Base-by-base conservation (phyloP, 2,329 filamentous ascomycete genomes). In the Microcyclospora tardicrescens region DNA sequence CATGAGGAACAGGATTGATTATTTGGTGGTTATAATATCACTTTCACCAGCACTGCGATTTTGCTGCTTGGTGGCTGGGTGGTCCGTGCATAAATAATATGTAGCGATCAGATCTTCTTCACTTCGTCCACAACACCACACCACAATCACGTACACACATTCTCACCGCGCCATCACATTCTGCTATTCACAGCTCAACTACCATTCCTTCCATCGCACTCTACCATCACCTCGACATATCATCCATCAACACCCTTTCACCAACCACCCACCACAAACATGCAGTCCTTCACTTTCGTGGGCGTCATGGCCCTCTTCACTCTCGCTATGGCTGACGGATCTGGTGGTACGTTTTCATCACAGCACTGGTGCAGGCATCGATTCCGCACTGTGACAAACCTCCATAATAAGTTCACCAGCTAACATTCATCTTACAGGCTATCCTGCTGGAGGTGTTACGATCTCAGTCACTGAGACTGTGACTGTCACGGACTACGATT, bases 281-380 rank as follows among this genome's bases (percentile, higher is more conserved):
- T 54, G 51, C 48, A 45, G 45, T 47, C 47, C 33, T 38, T 44
- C 44, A 41, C 52, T 43, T 37, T 43, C 31, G 16, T 49, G 43
- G 45, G 51, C 44, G 43, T 46, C 35, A 39, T 43, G 41, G 50
- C 46, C 32, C 45, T 55, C 41, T 42, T 51, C 41, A 34, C 44
- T 35, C 28, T 48, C 36, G 47, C 46, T 33, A 30, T 38, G 12
- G 51, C 51, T 14, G 47, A 53, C 29, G 43, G 36, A 37, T 52
- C 51, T 42, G 49, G 51, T 55, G 43, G 43, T 49, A 33, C 34
- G 47, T 43, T 11, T 31, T 15, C n/a, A 28, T 12, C 19, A 38
- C 16, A 33, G 16, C 33, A 28, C 6, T 12, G 19, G 19, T 24
- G 19, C 19, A 24, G 19, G 19, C 19, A 24, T 24, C n/a, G 10